Evolutionary conservation across 1,284 basidiomycete species (phyloP).

Genomic region (Chondrostereum purpureum): DNA sequence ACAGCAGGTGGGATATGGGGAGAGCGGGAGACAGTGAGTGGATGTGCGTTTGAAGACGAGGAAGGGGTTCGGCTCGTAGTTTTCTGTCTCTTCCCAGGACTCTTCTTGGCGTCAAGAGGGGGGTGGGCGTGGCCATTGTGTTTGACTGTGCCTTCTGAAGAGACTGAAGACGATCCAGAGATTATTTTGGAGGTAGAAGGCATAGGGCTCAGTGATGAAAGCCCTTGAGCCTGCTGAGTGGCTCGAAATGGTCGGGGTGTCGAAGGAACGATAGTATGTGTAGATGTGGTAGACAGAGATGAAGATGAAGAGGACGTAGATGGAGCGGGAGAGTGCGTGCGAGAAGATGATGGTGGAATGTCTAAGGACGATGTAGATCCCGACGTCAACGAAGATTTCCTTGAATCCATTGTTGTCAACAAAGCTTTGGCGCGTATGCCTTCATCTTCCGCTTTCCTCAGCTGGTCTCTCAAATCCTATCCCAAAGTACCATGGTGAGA

Average conservation of each 20-base stretch:
- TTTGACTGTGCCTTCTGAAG: slow-evolving; percentile 11
- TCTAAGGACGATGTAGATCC: slow-evolving; percentile 12
- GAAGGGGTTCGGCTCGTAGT: too few species aligned
- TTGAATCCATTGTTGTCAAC: background rate
- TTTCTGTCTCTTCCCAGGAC: slow-evolving; percentile 7
- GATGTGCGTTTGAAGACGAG: slow-evolving; percentile 45
- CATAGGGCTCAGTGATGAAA: background rate
- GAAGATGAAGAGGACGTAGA: slow-evolving; percentile 46
- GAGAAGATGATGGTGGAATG: slow-evolving; percentile 22
- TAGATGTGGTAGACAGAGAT: slow-evolving; percentile 52
- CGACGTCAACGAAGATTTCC: too few species aligned
- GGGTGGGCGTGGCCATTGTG: slow-evolving; percentile 5
- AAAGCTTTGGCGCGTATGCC: slow-evolving; percentile 2
- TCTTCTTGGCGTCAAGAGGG: background rate
- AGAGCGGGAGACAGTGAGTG: slow-evolving; percentile 22
- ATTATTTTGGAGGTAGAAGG: slow-evolving; percentile 2
- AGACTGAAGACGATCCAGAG: slow-evolving; percentile 6
- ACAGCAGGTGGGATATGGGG: slow-evolving; percentile 16
- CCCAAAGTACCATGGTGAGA: too few species aligned
- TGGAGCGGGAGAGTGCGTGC: slow-evolving; percentile 39
- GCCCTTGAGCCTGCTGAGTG: slow-evolving; percentile 1
- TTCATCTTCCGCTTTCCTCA: background rate
- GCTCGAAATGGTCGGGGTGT: slow-evolving; percentile 17
- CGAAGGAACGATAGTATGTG: slow-evolving; percentile 31
- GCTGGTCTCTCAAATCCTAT: too few species aligned